Conservation (phyloP, 2,329 filamentous ascomycete species). For the Aspergillus carbonarius region DNA sequence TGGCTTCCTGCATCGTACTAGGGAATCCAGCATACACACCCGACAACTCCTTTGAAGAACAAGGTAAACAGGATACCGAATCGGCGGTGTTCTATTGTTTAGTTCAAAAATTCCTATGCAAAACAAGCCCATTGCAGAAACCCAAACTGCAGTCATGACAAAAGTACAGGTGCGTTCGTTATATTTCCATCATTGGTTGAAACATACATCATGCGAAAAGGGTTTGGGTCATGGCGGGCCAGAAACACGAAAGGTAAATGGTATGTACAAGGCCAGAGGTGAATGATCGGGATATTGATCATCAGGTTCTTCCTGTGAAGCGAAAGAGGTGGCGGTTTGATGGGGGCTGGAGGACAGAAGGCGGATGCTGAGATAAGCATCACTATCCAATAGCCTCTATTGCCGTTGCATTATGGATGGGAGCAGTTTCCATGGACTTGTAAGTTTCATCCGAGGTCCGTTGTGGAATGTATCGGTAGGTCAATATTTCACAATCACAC, state of each 20-base stretch:
- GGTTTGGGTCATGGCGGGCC: background rate
- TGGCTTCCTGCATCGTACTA: constrained; percentile 14
- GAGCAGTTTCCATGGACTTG: background rate
- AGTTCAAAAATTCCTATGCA: background rate
- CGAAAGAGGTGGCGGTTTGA: background rate
- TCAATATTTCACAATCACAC: background rate
- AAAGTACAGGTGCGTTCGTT: background rate
- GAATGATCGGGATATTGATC: background rate
- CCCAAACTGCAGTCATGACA: background rate
- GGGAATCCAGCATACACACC: background rate
- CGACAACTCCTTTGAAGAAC: too few species aligned
- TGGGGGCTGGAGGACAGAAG: background rate
- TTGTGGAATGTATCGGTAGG: background rate
- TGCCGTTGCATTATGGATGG: background rate
- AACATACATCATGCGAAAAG: constrained; percentile 3
- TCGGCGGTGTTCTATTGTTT: background rate
- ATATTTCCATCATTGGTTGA: background rate
- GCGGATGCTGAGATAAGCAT: background rate
- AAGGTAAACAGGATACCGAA: background rate
- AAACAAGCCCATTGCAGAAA: background rate
- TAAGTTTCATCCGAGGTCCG: background rate
- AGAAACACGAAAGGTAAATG: background rate
- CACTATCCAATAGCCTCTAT: background rate
- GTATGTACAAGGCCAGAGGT: background rate
- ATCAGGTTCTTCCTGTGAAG: background rate